phyloP scores from a whole-genome alignment of 2,329 filamentous ascomycete species.

The Colletotrichum eleusines region DNA sequence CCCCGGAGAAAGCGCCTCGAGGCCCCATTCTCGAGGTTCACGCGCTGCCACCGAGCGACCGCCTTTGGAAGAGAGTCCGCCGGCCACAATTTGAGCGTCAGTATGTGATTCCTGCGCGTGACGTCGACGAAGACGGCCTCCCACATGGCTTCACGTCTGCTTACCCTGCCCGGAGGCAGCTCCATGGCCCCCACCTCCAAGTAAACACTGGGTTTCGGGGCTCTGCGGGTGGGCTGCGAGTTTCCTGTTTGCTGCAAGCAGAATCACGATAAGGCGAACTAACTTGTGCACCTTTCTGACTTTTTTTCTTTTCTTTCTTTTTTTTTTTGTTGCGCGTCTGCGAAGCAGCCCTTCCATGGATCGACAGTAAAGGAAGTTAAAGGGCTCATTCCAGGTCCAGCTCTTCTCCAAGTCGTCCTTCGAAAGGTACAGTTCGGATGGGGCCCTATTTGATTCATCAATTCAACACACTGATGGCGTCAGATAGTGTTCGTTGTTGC shows the following conservation, averaged over 20 bases:
- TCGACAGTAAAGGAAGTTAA: conserved; percentile 56
- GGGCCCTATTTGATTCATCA: conserved; percentile 49
- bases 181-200: conserved; percentile 48
- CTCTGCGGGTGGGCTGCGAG: conserved; percentile 3
- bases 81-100: conserved; percentile 43
- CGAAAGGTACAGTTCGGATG: conserved; percentile 63
- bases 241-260: too few relatives aligned
- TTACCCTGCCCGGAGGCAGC: conserved; percentile 43
- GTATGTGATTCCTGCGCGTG: conserved; percentile 9
- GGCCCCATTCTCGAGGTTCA: conserved; percentile 49
- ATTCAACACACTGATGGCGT: conserved; percentile 8
- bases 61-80: conserved; percentile 38
- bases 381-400: conserved; percentile 54
- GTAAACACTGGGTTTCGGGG: conserved; percentile 50
- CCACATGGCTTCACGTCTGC: conserved; percentile 44
- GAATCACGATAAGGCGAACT: background rate
- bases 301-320: too few relatives aligned
- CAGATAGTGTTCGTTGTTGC: background rate
- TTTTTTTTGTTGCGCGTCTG: conserved; percentile 38
- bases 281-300: conserved; percentile 18
- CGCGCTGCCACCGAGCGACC: conserved; percentile 39
- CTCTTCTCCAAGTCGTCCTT: conserved; percentile 54
- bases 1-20: conserved; percentile 51
- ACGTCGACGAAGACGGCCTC: conserved; percentile 29
- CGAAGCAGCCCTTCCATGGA: conserved; percentile 48